Conservation (phyloP, 768 basidiomycete genomes). For the Tulasnella sp. region DNA sequence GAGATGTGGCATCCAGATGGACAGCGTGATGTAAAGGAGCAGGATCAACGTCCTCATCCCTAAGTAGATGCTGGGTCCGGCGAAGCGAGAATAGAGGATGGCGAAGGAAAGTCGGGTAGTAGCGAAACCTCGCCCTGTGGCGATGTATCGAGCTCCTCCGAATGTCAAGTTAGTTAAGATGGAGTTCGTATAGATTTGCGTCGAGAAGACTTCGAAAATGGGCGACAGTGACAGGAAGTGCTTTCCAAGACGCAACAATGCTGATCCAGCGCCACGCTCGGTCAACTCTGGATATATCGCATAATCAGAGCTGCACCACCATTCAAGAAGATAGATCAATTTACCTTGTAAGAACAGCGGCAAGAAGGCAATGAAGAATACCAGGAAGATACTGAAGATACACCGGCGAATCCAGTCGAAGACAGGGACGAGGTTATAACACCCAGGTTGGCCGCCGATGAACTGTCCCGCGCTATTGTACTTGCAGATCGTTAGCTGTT, state of each 20-base stretch:
- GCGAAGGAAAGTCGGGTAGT: constrained; percentile 91
- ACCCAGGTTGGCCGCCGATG: constrained; percentile 69
- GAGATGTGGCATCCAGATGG: constrained; percentile 83
- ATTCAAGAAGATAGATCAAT: background rate
- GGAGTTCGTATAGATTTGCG: constrained; percentile 96
- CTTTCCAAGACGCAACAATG: constrained; percentile 81
- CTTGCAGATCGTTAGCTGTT: constrained; percentile 65
- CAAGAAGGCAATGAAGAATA: constrained; percentile 94
- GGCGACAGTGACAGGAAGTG: constrained; percentile 93
- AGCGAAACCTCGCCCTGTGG: constrained; percentile 97
- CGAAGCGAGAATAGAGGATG: constrained; percentile 95
- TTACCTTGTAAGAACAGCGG: constrained; percentile 90
- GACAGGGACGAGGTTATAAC: constrained; percentile 89
- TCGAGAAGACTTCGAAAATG: constrained; percentile 95
- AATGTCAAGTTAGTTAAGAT: constrained; percentile 95
- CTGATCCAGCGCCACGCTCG: constrained; percentile 88
- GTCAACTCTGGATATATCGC: constrained; percentile 58
- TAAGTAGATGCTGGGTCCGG: constrained; percentile 95
- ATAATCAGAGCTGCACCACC: too few relatives aligned
- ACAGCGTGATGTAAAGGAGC: constrained; percentile 86
- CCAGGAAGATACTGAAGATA: constrained; percentile 96
- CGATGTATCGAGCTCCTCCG: constrained; percentile 96
- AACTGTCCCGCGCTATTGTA: constrained; percentile 65
- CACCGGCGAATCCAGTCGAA: constrained; percentile 93
- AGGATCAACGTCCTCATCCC: constrained; percentile 89